Base-by-base conservation (phyloP, 2,329 filamentous ascomycete genomes). In the Colletotrichum musae region DNA sequence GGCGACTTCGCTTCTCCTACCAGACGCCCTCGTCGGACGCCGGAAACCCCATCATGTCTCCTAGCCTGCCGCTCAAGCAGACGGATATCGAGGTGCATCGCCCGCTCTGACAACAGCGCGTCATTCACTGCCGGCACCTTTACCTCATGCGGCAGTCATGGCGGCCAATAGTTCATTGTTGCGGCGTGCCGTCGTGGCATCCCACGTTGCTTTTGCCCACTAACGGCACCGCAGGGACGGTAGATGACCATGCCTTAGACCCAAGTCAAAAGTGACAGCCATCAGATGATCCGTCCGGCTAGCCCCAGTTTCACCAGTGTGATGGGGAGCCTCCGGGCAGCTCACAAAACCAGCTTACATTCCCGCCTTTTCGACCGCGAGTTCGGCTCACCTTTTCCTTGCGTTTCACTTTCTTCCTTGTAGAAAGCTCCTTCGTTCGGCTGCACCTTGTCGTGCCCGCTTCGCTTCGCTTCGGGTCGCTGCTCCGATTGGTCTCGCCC, bases 271-370 rank as follows among this genome's bases (percentile, higher is more conserved):
- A 52, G 45, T 69, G 64, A 69, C 52, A 68, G 53, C 68, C 64
- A 61, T 68, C 64, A 68, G 52, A 63, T 70, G 68, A 70, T 68
- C 68, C 26, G 64, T 68, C 68, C 26, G 64, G 64, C 54, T 70
- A 68, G 67, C 64, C 64, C 68, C 52, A 68, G 64, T 70, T 63
- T 70, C 64, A 70, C 68, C 53, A 58, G 53, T 68, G 57, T 61
- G 67, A 61, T 70, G 43, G 36, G 63, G 48, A 70, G 52, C 16
- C 65, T 63, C 63, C 43, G 26, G 58, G 48, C 56, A 50, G 67
- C 67, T 70, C 67, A 67, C 62, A 70, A 70, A 70, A 70, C 52
- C 67, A 67, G 62, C 67, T 52, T 48, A 60, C 57, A 70, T 67
- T 61, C 58, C 58, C 45, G 45, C 66, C 60, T 52, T 43, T 67